A percentile compares a stretch with the other conserved stretches of the same genome.
Conservation (phyloP, 495 filamentous ascomycete genomes). For the Choiromyces venosus region DNA sequence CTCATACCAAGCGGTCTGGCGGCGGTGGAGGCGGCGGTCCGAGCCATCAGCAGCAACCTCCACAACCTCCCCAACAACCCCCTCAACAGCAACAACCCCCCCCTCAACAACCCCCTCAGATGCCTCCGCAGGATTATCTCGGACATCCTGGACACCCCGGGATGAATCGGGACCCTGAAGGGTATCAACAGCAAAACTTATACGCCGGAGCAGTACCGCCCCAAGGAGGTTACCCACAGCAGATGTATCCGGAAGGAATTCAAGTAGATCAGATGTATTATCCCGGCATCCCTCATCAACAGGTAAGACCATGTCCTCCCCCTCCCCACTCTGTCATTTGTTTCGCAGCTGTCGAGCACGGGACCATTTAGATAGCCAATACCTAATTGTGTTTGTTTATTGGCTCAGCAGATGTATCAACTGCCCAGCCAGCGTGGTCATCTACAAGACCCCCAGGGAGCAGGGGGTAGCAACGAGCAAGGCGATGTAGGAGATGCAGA, state of each 20-base stretch:
- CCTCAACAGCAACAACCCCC: constrained; percentile 38
- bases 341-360: constrained; percentile 38
- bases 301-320: constrained; percentile 52
- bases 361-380: constrained; percentile 37
- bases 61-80: constrained; percentile 37
- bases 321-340: constrained; percentile 24
- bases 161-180: constrained; percentile 67
- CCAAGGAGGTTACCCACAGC: constrained; percentile 52
- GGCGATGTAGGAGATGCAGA: constrained; percentile 54
- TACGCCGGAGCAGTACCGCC: constrained; percentile 63
- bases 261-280: constrained; percentile 77
- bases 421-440: constrained; percentile 51
- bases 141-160: constrained; percentile 60
- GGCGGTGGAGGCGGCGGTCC: constrained; percentile 52
- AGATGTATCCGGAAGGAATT: constrained; percentile 64
- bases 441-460: constrained; percentile 45
- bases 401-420: constrained; percentile 53
- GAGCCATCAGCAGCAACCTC: constrained; percentile 38
- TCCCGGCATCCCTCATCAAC: constrained; percentile 73
- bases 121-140: constrained; percentile 56
- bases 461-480: constrained; percentile 46
- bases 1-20: constrained; percentile 70
- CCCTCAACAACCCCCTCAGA: constrained; percentile 37
- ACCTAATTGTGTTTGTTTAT: constrained; percentile 38
- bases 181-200: constrained; percentile 68